A percentile compares a stretch with the other conserved stretches of the same genome.
These are phyloP conservation scores for Trichoderma asperelloides DNA, from an alignment of 495 filamentous ascomycete species.

Conservation along the genomic window DNA sequence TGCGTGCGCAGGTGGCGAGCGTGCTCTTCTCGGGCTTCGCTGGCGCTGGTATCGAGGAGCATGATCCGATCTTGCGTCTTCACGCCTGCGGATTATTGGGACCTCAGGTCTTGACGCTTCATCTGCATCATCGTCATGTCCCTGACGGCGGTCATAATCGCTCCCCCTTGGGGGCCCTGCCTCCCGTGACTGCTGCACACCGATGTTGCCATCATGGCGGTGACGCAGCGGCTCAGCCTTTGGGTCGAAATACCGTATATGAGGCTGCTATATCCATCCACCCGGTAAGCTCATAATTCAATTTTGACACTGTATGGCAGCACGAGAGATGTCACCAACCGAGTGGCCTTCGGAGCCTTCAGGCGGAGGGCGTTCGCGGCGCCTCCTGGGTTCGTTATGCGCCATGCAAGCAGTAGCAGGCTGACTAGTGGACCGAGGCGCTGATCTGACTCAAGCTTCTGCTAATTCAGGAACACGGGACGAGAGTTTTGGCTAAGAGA, in stretches of 20 bases:
- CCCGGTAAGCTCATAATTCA: neutral
- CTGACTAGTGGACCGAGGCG: neutral
- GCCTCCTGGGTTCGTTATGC: neutral
- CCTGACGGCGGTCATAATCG: neutral
- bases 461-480: neutral
- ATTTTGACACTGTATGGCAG: neutral
- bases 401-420: neutral
- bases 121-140: neutral
- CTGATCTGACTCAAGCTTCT: neutral
- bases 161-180: neutral
- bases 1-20: neutral
- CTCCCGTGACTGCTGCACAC: neutral
- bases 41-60: neutral
- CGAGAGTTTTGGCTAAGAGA: neutral
- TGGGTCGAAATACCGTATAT: neutral
- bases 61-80: neutral
- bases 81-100: neutral
- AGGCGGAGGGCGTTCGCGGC: neutral
- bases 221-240: neutral
- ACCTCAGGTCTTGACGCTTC: neutral
- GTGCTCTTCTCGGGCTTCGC: neutral
- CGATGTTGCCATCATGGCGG: neutral
- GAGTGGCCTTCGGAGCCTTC: neutral
- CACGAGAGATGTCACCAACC: neutral
- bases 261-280: neutral